Evolutionary conservation across 2,329 filamentous ascomycete genomes (phyloP).

Genomic region (Sporothrix brunneoviolacea): DNA sequence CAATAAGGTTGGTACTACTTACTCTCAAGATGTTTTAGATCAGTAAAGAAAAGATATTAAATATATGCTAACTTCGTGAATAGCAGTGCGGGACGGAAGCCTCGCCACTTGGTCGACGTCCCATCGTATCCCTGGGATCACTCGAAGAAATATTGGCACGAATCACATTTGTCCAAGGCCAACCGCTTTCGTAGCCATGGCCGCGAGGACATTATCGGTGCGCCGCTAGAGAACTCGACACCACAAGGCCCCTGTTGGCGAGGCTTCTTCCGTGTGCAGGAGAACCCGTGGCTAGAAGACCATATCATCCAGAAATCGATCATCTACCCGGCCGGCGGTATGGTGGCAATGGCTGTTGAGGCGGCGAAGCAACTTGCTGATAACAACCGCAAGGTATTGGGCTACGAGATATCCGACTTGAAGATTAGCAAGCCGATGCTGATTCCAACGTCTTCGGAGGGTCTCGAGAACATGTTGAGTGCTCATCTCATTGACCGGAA

Average conservation of each 20-base stretch:
- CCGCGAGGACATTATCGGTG: slow-evolving; percentile 25
- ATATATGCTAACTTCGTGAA: not conserved
- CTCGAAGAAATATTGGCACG: slow-evolving; percentile 31
- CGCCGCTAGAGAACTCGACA: slow-evolving; percentile 19
- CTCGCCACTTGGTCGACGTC: slow-evolving; percentile 26
- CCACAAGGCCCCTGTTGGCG: slow-evolving; percentile 34
- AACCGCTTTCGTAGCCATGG: slow-evolving; percentile 25
- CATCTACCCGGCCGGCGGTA: slow-evolving; percentile 32
- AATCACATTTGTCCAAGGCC: slow-evolving; percentile 27
- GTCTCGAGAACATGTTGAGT: slow-evolving; percentile 44
- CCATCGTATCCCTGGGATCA: slow-evolving; percentile 38
- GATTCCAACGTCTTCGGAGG: slow-evolving; percentile 21
- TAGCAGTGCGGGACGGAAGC: not conserved
- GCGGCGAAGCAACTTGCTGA: slow-evolving; percentile 25
- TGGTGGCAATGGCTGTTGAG: slow-evolving; percentile 33
- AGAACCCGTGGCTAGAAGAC: slow-evolving; percentile 40
- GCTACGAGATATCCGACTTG: slow-evolving; percentile 17
- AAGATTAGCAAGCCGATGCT: slow-evolving; percentile 20
- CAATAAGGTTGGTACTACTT: not conserved
- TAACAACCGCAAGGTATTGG: not conserved
- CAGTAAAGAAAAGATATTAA: not conserved
- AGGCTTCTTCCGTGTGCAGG: slow-evolving; percentile 34
- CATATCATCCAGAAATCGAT: slow-evolving; percentile 34
- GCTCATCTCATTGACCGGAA: slow-evolving; percentile 27
- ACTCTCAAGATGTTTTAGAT: too few species aligned